Evolutionary conservation across 495 filamentous ascomycete genomes (phyloP), one percentile per base, ranked within the genome.

Genomic region (Hyaloscypha variabilis): DNA sequence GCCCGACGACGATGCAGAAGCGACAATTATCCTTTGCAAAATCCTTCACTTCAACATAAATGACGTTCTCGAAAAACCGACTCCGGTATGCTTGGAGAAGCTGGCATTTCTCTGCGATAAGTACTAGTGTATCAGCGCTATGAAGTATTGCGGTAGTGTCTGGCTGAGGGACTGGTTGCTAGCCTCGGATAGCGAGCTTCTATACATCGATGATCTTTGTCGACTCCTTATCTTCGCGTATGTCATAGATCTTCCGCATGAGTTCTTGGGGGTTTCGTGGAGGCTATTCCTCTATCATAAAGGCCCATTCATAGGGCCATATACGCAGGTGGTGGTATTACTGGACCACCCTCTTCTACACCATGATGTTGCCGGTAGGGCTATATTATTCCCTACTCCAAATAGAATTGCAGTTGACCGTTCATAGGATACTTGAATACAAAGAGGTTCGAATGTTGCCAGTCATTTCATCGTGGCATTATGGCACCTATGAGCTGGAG

Each of bases 21-120:
- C 49, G 49, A 51, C 49, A 17, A 51, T 51, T 6, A 17, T 51
- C 49, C 49, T 51, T 51, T 51, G 49, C 49, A 51, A 24, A 51
- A 51, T 51, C 49, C 49, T 51, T 51, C 49, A 51, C 49, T 51
- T 51, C 49, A 51, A 51, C 23, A 51, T 51, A 4, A 51, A 51
- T 5, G 49, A 51, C 23, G 49, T 51, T 51, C 49, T 17, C 49
- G 49, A 51, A 17, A 51, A 51, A 24, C 49, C 49, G 4, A 51
- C 49, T 51, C 6, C 49, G 6, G 23, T 51, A 6, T 51, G 49
- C 49, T 51, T 51, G 49, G 49, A 51, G 23, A 51, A 51, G 49
- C 49, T 51, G 19, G 49, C 49, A 51, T 51, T 6, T 51, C 49
- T 51, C 49, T 51, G 49, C 23, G 49, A 51, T 51, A 51, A 51